These are phyloP conservation scores for Chlamydomonas incerta DNA, from an alignment of 139 green algal species.

Conservation along the genomic window DNA sequence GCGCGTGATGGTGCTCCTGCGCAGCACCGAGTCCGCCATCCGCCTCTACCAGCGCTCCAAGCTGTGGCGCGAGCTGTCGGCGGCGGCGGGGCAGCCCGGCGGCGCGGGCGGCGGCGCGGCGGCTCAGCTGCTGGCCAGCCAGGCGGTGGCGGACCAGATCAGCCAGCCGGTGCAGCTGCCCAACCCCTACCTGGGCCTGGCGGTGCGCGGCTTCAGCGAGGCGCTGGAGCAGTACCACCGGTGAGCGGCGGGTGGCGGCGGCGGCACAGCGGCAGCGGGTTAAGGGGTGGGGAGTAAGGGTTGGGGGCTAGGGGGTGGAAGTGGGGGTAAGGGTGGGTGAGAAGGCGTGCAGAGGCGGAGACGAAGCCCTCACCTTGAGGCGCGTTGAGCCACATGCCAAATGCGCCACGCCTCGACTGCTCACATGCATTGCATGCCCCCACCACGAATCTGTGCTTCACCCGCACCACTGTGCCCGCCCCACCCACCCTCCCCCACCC, in stretches of 20 bases:
- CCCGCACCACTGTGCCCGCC: too few relatives aligned
- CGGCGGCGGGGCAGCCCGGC: slow-evolving; percentile 6
- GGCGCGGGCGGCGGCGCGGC: not conserved
- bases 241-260: not conserved
- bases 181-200: slow-evolving; percentile 52
- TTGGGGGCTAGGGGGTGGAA: not conserved
- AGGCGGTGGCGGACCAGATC: slow-evolving; percentile 50
- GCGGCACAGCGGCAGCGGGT: not conserved
- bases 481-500: not conserved
- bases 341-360: too few relatives aligned
- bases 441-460: too few relatives aligned
- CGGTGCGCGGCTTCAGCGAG: slow-evolving; percentile 39
- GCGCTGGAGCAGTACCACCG: slow-evolving; percentile 47
- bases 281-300: not conserved
- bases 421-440: too few relatives aligned
- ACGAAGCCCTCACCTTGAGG: not conserved
- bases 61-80: slow-evolving; percentile 57
- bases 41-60: slow-evolving; percentile 62
- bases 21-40: slow-evolving; percentile 60
- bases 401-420: too few relatives aligned
- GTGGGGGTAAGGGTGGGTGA: too few relatives aligned
- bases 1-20: slow-evolving; percentile 62
- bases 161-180: slow-evolving; percentile 54
- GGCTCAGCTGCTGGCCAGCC: not conserved
- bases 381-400: too few relatives aligned